Percentiles rank a stretch among this genome's conserved stretches.
These are phyloP conservation scores for Areca catechu DNA, from an alignment of 176 grass and related monocot species.

Conservation along the genomic window DNA sequence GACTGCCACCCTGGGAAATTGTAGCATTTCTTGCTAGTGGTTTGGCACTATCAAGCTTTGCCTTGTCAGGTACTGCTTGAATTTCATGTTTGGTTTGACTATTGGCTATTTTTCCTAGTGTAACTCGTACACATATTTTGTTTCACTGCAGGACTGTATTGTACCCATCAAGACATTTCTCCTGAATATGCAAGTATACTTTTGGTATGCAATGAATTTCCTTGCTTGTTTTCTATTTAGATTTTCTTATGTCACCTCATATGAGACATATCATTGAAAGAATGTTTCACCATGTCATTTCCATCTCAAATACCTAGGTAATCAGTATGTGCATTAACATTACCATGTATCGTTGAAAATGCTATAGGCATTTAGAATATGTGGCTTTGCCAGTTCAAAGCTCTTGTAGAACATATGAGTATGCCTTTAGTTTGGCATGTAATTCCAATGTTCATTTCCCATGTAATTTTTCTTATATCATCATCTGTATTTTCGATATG, in stretches of 20 bases:
- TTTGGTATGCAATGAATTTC: slow-evolving; percentile 43
- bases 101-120: slow-evolving; percentile 12
- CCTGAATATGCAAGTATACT: slow-evolving; percentile 97
- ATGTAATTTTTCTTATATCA: background rate
- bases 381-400: too few relatives aligned
- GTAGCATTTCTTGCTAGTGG: slow-evolving; percentile 79
- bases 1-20: slow-evolving; percentile 77
- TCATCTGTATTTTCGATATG: too few relatives aligned
- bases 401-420: too few relatives aligned
- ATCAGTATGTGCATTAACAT: background rate
- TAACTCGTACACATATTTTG: too few relatives aligned
- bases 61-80: slow-evolving; percentile 64
- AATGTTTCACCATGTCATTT: background rate
- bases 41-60: slow-evolving; percentile 85
- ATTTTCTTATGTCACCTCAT: background rate
- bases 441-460: background rate
- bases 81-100: slow-evolving; percentile 4
- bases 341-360: background rate
- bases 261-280: background rate
- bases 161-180: slow-evolving; percentile 98
- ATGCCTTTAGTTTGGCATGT: too few relatives aligned
- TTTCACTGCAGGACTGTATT: slow-evolving; percentile 63
- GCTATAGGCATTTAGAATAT: too few relatives aligned
- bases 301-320: background rate
- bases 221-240: background rate